Percentiles rank a stretch among this genome's conserved stretches.
Conservation (phyloP, 2,329 filamentous ascomycete genomes). For the Aspergillus sclerotialis region DNA sequence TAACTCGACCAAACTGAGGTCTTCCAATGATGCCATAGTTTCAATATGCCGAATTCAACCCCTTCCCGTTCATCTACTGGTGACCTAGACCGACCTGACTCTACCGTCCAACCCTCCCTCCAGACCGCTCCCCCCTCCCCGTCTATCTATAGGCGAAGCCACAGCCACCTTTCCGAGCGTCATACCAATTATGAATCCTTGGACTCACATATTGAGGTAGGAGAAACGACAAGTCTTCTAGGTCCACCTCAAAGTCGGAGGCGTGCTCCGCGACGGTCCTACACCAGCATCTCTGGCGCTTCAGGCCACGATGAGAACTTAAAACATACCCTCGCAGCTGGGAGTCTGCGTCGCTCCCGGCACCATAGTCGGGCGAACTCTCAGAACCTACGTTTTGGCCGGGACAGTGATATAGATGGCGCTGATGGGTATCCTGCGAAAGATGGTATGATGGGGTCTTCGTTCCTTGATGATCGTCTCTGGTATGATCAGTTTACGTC, state of each 20-base stretch:
- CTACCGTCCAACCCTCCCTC: no score
- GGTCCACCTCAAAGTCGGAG: conserved; percentile 12
- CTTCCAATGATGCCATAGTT: no score
- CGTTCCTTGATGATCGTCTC: conserved; percentile 74
- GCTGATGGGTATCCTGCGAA: conserved; percentile 21
- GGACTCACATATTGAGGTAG: conserved; percentile 21
- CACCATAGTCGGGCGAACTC: conserved; percentile 47
- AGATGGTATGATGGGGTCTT: conserved; percentile 48
- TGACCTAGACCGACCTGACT: no score
- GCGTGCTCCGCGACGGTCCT: conserved; percentile 24
- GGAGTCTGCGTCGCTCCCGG: conserved; percentile 32
- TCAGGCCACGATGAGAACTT: conserved; percentile 26
- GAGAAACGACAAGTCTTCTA: conserved; percentile 31
- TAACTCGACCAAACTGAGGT: no score
- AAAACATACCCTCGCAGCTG: conserved; percentile 26
- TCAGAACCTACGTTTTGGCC: conserved; percentile 41
- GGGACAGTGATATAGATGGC: conserved; percentile 46
- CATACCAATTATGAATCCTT: conserved; percentile 26
- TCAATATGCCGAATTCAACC: not conserved
- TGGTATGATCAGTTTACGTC: conserved; percentile 99
- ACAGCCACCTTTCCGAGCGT: conserved; percentile 23
- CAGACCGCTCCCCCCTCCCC: conserved; percentile 33
- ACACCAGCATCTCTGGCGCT: conserved; percentile 27
- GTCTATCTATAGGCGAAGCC: conserved; percentile 21
- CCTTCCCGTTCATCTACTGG: no score